Evolutionary conservation across 129 eudicot genomes (phyloP), one percentile per base, ranked within the genome.

Genomic region (Silybum marianum): DNA sequence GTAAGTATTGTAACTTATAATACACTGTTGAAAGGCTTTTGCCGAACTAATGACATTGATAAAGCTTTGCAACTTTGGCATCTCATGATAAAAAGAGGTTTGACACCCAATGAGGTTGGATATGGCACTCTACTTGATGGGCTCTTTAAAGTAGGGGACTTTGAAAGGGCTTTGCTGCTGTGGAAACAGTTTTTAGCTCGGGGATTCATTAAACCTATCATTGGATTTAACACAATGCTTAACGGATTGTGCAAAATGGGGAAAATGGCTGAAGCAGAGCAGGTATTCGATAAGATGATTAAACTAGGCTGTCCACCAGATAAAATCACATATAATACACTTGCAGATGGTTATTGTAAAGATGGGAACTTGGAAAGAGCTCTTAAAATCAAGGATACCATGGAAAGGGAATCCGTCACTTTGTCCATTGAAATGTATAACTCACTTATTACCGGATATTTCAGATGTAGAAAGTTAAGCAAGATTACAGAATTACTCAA

Each of bases 241-340:
- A 88, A 82, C 51, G 99, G 99, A 73, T 78, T 95, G 60, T 90
- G 98, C 84, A 92, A 92, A 83, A 72, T 89, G 87, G 95, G 95
- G 63, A 90, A 89, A 73, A 90, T 95, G 86, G 78, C 26, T 75
- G 93, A 89, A 83, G 94, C 95, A 25, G 97, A 89, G 81, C 67
- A 88, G 80, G 78, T 95, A 69, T 85, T 95, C 75, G 74, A 81
- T 16, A 88, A 83, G 87, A 89, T 89, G 92, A 86, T 76, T 74
- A 88, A 92, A 66, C 32, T 84, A 24, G 92, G 92, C 39, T 91
- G 89, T 82, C 84, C 95, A 78, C 90, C 90, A 46, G 97, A 95
- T 80, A 95, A 75, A 22, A 86, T 95, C 36, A 86, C 99, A 1
- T 89, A 81, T 67, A 90, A 97, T 75, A 95, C 93, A 71, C 86